Base-by-base conservation (phyloP, 176 grass and related monocot species). In the Hordeum marinum region DNA sequence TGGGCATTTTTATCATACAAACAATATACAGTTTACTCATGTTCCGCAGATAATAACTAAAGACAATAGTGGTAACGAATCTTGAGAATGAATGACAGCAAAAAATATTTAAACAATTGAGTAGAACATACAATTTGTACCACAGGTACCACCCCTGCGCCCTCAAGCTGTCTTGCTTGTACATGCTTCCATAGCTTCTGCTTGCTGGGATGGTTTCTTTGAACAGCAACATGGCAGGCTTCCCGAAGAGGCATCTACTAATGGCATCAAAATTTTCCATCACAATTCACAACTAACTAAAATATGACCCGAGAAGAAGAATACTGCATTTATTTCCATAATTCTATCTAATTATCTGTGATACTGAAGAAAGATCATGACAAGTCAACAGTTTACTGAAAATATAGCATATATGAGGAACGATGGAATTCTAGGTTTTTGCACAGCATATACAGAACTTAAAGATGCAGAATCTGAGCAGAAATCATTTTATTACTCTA, bases 181-280 rank as follows among this genome's bases (percentile, higher is more conserved):
- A 69, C 69, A 86, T 92, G 90, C 80, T 88, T 92, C 93, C 90
- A 95, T 46, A 95, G 75, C 57, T 88, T 95, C 45, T 95, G 93
- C 54, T 80, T 88, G 66, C 68, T 92, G 1, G 90, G 90, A 85
- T 88, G 67, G 68, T 86, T 95, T 80, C 85, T 95, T 85, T 95
- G 93, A 77, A 95, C 46, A 83, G 93, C 87, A 64, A 95, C 93
- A 86, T 95, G 93, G 77, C 93, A 95, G 70, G 93, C 93, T 83
- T 95, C 90, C 85, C 90, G 79, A 85, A 95, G 89, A 46, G 93
- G 93, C 93, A 95, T 91, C 92, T 94, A 76, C 58, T 84, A 81
- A 83, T 81, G 54, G 0, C 65, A 84, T 40, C 54, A 90, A 65
- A 84, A 79, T 1, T 81, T 70, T 63, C 10, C 20, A 78, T 84